Percentiles rank a stretch among this genome's conserved stretches.
Conservation (phyloP, 2,329 filamentous ascomycete species). For the Curvularia sp. region DNA sequence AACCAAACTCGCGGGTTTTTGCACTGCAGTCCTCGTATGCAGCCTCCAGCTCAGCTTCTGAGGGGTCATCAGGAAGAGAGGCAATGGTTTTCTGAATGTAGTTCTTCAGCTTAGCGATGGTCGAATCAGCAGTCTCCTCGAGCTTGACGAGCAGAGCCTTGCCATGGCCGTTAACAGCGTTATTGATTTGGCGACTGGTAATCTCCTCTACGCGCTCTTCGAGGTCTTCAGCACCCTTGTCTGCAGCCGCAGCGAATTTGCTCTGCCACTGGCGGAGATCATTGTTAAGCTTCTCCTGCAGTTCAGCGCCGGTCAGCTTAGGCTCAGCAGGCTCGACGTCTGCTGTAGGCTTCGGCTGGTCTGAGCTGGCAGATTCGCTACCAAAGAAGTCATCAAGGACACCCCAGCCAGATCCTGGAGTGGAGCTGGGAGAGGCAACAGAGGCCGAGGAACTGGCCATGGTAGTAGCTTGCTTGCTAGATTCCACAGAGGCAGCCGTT, state of each 20-base stretch:
- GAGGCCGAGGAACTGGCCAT: constrained; percentile 32
- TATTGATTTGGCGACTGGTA: constrained; percentile 71
- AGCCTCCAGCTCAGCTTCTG: constrained; percentile 59
- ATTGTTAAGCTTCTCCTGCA: constrained; percentile 69
- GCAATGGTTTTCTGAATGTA: constrained; percentile 66
- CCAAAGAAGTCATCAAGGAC: constrained; percentile 42
- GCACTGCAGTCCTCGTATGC: constrained; percentile 60
- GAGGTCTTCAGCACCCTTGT: constrained; percentile 78
- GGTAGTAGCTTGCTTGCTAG: constrained; percentile 29
- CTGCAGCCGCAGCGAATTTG: constrained; percentile 84
- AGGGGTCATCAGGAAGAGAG: constrained; percentile 65
- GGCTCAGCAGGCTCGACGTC: constrained; percentile 29
- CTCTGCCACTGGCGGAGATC: constrained; percentile 87
- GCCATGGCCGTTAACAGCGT: constrained; percentile 70
- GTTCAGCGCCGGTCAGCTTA: constrained; percentile 48
- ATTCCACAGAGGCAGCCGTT: constrained; percentile 23
- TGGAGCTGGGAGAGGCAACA: constrained; percentile 28
- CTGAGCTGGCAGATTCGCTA: constrained; percentile 32
- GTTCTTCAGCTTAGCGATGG: constrained; percentile 70
- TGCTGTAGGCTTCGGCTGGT: constrained; percentile 24
- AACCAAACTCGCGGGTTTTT: constrained; percentile 70
- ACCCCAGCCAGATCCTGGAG: constrained; percentile 38
- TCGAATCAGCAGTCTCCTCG: constrained; percentile 68
- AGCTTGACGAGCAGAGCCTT: constrained; percentile 72
- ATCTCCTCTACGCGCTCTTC: constrained; percentile 71